phyloP scores from a whole-genome alignment of 768 basidiomycete species.

The Tricholoma matsutake region DNA sequence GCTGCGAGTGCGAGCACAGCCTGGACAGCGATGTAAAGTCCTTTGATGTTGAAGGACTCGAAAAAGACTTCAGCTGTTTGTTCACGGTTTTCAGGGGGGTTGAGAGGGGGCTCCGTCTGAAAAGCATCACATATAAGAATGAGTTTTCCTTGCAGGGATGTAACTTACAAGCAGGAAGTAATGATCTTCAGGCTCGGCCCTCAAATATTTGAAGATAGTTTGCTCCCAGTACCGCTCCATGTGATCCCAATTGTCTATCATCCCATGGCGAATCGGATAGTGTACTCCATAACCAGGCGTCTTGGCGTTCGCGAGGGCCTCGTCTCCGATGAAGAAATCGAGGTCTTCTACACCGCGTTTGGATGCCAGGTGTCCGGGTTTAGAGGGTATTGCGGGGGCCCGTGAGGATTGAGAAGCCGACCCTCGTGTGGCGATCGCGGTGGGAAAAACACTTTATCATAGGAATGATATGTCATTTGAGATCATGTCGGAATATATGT shows the following conservation, averaged over 20 bases:
- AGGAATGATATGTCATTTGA: conserved; percentile 7
- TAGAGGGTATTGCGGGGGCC: conserved; percentile 76
- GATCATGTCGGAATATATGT: conserved; percentile 6
- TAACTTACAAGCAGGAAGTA: conserved; percentile 89
- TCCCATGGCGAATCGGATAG: conserved; percentile 96
- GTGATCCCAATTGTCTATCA: conserved; percentile 98
- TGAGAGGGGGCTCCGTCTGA: conserved; percentile 98
- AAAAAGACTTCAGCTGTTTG: conserved; percentile 99
- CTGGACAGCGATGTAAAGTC: conserved; percentile 97
- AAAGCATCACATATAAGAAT: neutral
- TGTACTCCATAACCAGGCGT: conserved; percentile 91
- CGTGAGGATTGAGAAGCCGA: conserved; percentile 59
- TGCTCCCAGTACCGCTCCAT: conserved; percentile 99
- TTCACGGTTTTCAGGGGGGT: conserved; percentile 97
- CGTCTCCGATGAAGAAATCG: conserved; percentile 99
- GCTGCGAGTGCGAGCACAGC: conserved; percentile 98
- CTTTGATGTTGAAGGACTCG: conserved; percentile 99
- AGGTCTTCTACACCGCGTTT: conserved; percentile 98
- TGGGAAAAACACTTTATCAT: conserved; percentile 82
- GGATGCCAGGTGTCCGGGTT: conserved; percentile 89
- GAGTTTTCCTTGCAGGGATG: neutral
- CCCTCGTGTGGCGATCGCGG: conserved; percentile 90
- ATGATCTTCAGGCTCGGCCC: conserved; percentile 98
- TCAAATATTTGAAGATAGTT: conserved; percentile 98
- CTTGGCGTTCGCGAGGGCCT: conserved; percentile 93